These are phyloP conservation scores for Candida tammaniensis DNA, from an alignment of 805 yeast genomes.

Conservation along the genomic window DNA sequence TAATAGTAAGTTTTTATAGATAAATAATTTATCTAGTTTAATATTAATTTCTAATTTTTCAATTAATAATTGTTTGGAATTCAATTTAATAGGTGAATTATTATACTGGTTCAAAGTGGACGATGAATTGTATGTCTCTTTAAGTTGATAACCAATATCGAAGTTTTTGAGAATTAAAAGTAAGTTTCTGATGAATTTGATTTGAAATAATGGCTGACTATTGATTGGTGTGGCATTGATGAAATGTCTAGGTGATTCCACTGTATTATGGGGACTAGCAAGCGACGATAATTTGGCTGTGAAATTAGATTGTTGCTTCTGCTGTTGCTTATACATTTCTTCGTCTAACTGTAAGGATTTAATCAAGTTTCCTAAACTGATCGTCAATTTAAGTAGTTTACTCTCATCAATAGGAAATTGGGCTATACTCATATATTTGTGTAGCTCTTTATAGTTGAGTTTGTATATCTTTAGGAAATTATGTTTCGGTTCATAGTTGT, in stretches of 20 bases:
- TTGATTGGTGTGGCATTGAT: constrained; percentile 11
- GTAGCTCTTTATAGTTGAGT: constrained; percentile 21
- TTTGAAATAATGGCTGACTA: constrained; percentile 27
- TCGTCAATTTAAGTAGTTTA: constrained; percentile 38
- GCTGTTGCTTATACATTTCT: constrained; percentile 25
- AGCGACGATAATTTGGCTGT: constrained; percentile 5
- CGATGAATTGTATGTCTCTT: constrained; percentile 5
- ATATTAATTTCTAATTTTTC: constrained; percentile 45
- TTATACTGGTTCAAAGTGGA: constrained; percentile 14
- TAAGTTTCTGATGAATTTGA: constrained; percentile 33
- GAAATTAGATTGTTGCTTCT: constrained; percentile 8
- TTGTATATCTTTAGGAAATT: constrained; percentile 33
- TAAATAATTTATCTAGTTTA: constrained; percentile 36
- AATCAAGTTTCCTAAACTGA: constrained; percentile 40
- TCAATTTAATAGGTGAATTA: constrained; percentile 38
- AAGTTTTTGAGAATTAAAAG: constrained; percentile 34
- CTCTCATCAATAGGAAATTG: constrained; percentile 33
- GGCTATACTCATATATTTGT: constrained; percentile 4
- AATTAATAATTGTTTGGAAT: constrained; percentile 38
- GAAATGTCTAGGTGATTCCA: constrained; percentile 15
- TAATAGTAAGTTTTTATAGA: constrained; percentile 32
- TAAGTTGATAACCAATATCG: constrained; percentile 29
- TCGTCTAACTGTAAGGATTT: constrained; percentile 36
- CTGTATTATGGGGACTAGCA: background rate
- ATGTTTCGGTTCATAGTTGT: constrained; percentile 13